Evolutionary conservation across 2,329 filamentous ascomycete species (phyloP).

Genomic region (Botrytis fragariae): DNA sequence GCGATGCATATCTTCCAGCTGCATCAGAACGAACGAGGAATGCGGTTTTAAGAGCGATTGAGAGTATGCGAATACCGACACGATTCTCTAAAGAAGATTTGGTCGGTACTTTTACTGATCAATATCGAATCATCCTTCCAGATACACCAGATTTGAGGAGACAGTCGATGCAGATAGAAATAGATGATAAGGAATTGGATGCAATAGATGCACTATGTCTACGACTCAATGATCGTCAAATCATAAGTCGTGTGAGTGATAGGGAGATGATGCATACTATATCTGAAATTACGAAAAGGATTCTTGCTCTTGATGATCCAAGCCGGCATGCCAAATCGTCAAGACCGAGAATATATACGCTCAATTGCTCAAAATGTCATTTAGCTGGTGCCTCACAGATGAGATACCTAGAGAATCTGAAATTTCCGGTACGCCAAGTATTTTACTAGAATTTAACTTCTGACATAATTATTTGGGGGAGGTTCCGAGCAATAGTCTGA

Average conservation of each 20-base stretch:
- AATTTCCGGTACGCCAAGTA: conserved; percentile 33
- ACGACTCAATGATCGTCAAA: conserved; percentile 40
- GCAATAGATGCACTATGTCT: conserved; percentile 41
- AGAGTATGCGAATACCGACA: conserved; percentile 40
- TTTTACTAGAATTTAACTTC: background rate
- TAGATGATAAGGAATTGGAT: conserved; percentile 41
- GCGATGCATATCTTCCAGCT: conserved; percentile 39
- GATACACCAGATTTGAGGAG: conserved; percentile 39
- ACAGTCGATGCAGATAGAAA: conserved; percentile 30
- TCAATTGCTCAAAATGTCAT: conserved; percentile 42
- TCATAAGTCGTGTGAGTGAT: conserved; percentile 44
- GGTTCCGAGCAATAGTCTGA: background rate
- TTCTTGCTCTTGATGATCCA: conserved; percentile 41
- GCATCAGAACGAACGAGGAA: conserved; percentile 41
- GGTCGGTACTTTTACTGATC: conserved; percentile 40
- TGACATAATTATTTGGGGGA: background rate
- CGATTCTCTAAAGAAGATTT: conserved; percentile 41
- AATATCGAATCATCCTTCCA: conserved; percentile 42
- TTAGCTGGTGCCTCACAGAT: conserved; percentile 41
- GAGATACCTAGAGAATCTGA: conserved; percentile 33
- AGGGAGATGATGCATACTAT: conserved; percentile 41
- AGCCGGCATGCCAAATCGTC: conserved; percentile 34
- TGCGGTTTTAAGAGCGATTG: conserved; percentile 41
- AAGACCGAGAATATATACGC: conserved; percentile 39
- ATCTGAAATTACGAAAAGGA: conserved; percentile 40